Evolutionary conservation across 805 yeast genomes (phyloP), one percentile per base, ranked within the genome.

Genomic region (Lachancea nothofagi): DNA sequence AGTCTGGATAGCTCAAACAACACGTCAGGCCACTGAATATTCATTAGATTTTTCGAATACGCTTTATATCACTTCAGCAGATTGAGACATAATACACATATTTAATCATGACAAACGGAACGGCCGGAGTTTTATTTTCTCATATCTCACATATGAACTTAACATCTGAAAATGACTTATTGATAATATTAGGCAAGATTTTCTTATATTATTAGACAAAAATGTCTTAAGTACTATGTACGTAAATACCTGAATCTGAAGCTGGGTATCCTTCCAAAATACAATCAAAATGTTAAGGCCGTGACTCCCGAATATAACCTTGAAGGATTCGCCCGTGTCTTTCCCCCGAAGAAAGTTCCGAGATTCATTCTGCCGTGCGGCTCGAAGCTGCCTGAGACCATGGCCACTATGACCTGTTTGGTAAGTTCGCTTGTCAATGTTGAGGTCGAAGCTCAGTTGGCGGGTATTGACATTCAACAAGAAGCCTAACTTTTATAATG

Each of bases 281-380:
- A 71, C 63, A 70, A 72, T 45, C 67, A 83, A 54, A 87, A 83
- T 51, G 67, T 82, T 58, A 64, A 69, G 41, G 47, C 79, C 46
- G 52, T 54, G 12, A 57, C 54, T n/a, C 61, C 65, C 5, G 51
- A 43, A n/a, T 52, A 54, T 29, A 51, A 43, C 15, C 52, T 58
- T 32, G 70, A 63, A 28, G 69, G 67, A 55, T 76, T 57, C 61
- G 55, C 59, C 40, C 66, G 65, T 53, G 53, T 66, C 55, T 83
- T 83, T 75, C 88, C 90, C 49, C 67, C 78, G 57, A 67, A 64
- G 45, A 77, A 74, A 62, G 66, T 74, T 49, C 93, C 94, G 58
- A 75, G 84, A 46, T 80, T 80, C 50, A 48, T 73, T 56, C 88
- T 84, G 36, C 77, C 78, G 51, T 74, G 79, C 59, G 89, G 90